Base-by-base conservation (phyloP, 768 basidiomycete genomes). In the Rhodotorula babjevae region DNA sequence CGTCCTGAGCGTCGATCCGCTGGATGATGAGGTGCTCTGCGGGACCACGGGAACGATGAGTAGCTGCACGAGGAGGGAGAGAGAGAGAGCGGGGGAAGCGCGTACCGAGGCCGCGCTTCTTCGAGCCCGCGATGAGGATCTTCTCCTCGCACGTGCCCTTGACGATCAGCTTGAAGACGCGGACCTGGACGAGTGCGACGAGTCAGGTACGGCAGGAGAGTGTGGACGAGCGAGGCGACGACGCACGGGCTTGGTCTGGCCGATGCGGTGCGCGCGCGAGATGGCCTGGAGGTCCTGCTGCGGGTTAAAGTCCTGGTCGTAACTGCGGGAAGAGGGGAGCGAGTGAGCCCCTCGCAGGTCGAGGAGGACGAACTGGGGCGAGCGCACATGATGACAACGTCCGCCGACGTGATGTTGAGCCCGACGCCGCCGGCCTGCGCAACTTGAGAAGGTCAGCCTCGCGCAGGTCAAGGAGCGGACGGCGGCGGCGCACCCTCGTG, bases 221-320 rank as follows among this genome's bases (percentile, higher is more conserved):
- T 2, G 10, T 23, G 14, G 1, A 6, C 7, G n/a, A 5, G 40
- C 2, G 9, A 36, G 25, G 53, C 0, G 27, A 27, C 95, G 93
- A 57, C 95, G 84, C 68, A 93, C 93, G 12, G 91, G 92, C 79
- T 96, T 97, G 82, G 87, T 87, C 82, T 98, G 96, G 3, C 96
- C 96, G 79, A 89, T 98, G 65, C 96, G 87, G 83, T 98, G 92
- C 36, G 93, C 87, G 63, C 96, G 88, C 31, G 94, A 89, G 69
- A 99, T 97, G 47, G 96, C 72, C 90, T 97, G 77, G 7, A 72
- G 65, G n/a, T 69, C 85, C 90, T 78, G 90, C 82, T 96, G 93
- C n/a, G 95, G 95, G 78, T 99, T 99, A 81, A 93, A 99, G 82
- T 99, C 96, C 0, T 93, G 93, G 79, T 99, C 95, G 77, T 89